These are phyloP conservation scores for Sporisorium iseilematis-ciliati DNA, from an alignment of 1,284 basidiomycete species.

Conservation along the genomic window DNA sequence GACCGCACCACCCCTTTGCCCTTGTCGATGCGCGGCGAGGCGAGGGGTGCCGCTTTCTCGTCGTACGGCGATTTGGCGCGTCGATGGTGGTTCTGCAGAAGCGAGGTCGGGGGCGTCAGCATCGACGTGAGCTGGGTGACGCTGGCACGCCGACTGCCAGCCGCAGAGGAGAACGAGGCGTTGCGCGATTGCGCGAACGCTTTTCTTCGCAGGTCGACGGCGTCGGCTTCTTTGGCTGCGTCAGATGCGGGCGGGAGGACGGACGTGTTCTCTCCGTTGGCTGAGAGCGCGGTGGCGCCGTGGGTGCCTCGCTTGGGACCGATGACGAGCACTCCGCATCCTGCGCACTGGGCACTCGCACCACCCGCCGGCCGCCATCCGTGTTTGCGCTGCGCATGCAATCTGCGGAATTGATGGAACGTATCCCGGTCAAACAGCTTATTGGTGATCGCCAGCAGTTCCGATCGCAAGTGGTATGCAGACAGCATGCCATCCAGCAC, in stretches of 20 bases:
- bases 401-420: slow-evolving; percentile 77
- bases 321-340: slow-evolving; percentile 28
- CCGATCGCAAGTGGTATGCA: slow-evolving; percentile 89
- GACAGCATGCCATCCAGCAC: slow-evolving; percentile 94
- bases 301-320: slow-evolving; percentile 22
- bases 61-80: slow-evolving; percentile 49
- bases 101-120: slow-evolving; percentile 30
- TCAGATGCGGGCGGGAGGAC: not conserved
- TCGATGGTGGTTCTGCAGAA: slow-evolving; percentile 23
- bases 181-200: slow-evolving; percentile 17
- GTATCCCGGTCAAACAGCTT: slow-evolving; percentile 85
- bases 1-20: slow-evolving; percentile 47
- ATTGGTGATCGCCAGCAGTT: slow-evolving; percentile 88
- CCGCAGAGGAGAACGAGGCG: slow-evolving; percentile 12
- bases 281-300: not conserved
- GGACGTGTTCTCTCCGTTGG: not conserved
- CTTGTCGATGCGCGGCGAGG: slow-evolving; percentile 49
- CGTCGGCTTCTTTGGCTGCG: slow-evolving; percentile 2
- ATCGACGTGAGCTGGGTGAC: slow-evolving; percentile 1
- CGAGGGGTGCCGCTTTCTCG: slow-evolving; percentile 48
- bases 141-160: slow-evolving; percentile 9
- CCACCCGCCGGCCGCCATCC: slow-evolving; percentile 69
- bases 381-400: slow-evolving; percentile 64
- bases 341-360: slow-evolving; percentile 18
- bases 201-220: slow-evolving; percentile 10